phyloP scores from a whole-genome alignment of 768 basidiomycete species.

The Pulveroboletus frians region DNA sequence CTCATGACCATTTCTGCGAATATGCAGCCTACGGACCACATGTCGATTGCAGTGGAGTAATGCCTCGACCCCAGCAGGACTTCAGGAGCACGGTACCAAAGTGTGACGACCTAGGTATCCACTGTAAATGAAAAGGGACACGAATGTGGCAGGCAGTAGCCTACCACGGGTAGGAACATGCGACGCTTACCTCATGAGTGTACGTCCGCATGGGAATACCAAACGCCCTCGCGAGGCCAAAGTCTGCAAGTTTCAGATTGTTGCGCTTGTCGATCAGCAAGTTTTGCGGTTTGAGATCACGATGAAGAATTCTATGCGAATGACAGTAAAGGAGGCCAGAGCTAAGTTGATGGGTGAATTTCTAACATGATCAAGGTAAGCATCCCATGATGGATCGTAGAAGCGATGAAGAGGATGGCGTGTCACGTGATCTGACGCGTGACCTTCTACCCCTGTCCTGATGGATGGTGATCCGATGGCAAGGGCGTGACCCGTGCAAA shows the following conservation, averaged over 20 bases:
- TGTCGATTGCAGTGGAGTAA: slow-evolving; percentile 96
- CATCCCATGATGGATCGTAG: not conserved
- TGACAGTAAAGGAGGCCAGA: slow-evolving; percentile 93
- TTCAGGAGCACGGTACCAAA: slow-evolving; percentile 99
- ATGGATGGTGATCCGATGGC: slow-evolving; percentile 15
- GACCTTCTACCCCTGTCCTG: slow-evolving; percentile 11
- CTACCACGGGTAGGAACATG: not conserved
- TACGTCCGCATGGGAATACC: slow-evolving; percentile 99
- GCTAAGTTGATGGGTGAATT: slow-evolving; percentile 92
- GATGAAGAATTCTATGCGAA: slow-evolving; percentile 92
- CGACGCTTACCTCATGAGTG: slow-evolving; percentile 82
- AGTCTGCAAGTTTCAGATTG: slow-evolving; percentile 95
- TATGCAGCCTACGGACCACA: slow-evolving; percentile 99
- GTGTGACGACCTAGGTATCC: slow-evolving; percentile 79
- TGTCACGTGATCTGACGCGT: slow-evolving; percentile 31
- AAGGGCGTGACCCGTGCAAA: slow-evolving; percentile 6
- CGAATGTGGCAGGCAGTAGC: not conserved
- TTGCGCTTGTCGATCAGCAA: slow-evolving; percentile 83
- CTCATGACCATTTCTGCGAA: slow-evolving; percentile 98
- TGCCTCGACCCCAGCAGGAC: slow-evolving; percentile 93
- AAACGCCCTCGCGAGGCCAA: slow-evolving; percentile 93
- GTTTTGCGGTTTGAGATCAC: slow-evolving; percentile 96
- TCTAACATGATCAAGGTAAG: slow-evolving; percentile 45
- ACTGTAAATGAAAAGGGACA: slow-evolving; percentile 8
- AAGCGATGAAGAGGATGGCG: slow-evolving; percentile 1